Evolutionary conservation across 495 filamentous ascomycete genomes (phyloP), one percentile per base, ranked within the genome.

Genomic region (Podospora comata): DNA sequence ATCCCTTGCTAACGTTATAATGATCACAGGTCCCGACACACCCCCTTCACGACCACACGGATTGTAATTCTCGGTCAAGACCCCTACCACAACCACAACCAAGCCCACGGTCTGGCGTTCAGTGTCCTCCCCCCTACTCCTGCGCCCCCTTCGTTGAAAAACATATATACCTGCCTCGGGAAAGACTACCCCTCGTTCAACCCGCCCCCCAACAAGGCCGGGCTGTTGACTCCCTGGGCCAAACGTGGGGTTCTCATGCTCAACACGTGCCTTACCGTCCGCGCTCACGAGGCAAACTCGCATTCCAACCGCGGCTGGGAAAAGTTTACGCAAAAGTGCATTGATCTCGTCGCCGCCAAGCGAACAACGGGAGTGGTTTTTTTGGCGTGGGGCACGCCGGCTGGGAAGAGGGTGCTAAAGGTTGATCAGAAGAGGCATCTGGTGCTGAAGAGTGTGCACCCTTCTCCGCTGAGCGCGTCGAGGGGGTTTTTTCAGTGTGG

Each of bases 81-180:
- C 77, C 95, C 95, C 5, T 99, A 99, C 78, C 95, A 98, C 82
- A 95, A 96, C 77, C 72, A 84, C 79, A 96, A 96, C 81, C 95
- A 99, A 85, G 95, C 95, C 44, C 94, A 97, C 79, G 95, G 95
- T 27, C 87, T 99, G 59, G 91, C 88, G 77, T 99, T 99, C 86
- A 96, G 92, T 19, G 93, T 97, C 64, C 92, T 90, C 0, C 88
- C 95, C 0, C 95, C 95, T 0, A 97, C 92, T 0, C 86, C 85
- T 5, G 94, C 93, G 1, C 95, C 95, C 0, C 93, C 92, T 0
- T 94, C 91, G 2, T 86, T 99, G 15, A 84, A 85, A 65, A 99
- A 98, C 81, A 97, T 99, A 78, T 99, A 94, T 84, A 94, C 79
- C 23, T 87, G 85, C 26, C 86, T 99, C 62, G 87, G 89, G 67